Conservation (phyloP, 2,329 filamentous ascomycete genomes). For the Huntiella savannae region DNA sequence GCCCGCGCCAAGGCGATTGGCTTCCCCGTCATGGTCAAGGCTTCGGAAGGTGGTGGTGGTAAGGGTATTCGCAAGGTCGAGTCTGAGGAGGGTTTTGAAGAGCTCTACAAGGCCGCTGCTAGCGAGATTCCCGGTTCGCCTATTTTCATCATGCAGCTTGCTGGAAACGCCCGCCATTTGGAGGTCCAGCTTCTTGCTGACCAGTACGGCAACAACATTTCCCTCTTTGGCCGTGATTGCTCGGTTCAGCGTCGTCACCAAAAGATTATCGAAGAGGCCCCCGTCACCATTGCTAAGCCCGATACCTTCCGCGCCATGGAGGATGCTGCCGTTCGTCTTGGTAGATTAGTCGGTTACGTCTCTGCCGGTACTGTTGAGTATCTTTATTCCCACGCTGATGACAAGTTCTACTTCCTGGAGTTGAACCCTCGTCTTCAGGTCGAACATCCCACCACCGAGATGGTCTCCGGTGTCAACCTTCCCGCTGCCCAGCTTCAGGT, state of each 20-base stretch:
- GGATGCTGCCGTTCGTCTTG: slow-evolving; percentile 82
- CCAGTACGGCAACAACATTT: slow-evolving; percentile 99
- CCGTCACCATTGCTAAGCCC: slow-evolving; percentile 83
- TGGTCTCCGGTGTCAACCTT: slow-evolving; percentile 95
- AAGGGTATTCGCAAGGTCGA: slow-evolving; percentile 97
- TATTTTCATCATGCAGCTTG: slow-evolving; percentile 99
- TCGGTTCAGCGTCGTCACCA: slow-evolving; percentile 96
- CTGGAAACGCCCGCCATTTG: slow-evolving; percentile 86
- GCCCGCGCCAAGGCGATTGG: slow-evolving; percentile 74
- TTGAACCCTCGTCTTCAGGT: slow-evolving; percentile 97
- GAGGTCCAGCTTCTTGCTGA: slow-evolving; percentile 95
- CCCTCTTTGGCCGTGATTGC: slow-evolving; percentile 93
- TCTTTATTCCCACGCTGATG: slow-evolving; percentile 89
- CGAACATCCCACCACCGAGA: slow-evolving; percentile 97
- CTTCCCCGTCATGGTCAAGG: slow-evolving; percentile 99
- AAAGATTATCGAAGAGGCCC: slow-evolving; percentile 98
- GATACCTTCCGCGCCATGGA: slow-evolving; percentile 92
- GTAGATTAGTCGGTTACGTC: slow-evolving; percentile 89
- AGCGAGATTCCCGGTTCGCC: slow-evolving; percentile 96
- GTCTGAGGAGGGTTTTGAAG: slow-evolving; percentile 64
- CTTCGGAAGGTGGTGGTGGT: slow-evolving; percentile 96
- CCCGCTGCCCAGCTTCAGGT: slow-evolving; percentile 95
- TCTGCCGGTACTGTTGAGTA: slow-evolving; percentile 98
- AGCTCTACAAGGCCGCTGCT: slow-evolving; percentile 84
- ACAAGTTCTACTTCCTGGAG: slow-evolving; percentile 99